Percentiles rank a stretch among this genome's conserved stretches.
These are phyloP conservation scores for Neonectria hederae DNA, from an alignment of 2,329 filamentous ascomycete genomes.

Conservation along the genomic window DNA sequence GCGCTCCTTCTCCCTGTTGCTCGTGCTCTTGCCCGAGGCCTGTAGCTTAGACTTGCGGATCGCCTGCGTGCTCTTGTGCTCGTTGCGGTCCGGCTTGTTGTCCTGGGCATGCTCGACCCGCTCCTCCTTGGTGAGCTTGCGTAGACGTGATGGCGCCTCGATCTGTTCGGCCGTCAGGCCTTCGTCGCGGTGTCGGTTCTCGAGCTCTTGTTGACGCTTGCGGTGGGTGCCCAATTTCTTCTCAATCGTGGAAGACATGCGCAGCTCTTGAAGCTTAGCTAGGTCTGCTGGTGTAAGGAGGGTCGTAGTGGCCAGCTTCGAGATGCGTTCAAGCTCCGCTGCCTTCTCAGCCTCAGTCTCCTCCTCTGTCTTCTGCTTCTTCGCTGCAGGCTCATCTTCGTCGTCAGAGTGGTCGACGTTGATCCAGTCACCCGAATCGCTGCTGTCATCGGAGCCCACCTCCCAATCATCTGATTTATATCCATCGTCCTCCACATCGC, in stretches of 20 bases:
- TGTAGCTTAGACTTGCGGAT: slow-evolving; percentile 88
- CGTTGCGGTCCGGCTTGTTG: slow-evolving; percentile 78
- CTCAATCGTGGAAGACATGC: slow-evolving; percentile 75
- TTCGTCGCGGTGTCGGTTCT: slow-evolving; percentile 80
- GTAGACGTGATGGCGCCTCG: slow-evolving; percentile 82
- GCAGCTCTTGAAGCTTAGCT: slow-evolving; percentile 91
- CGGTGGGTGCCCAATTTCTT: slow-evolving; percentile 62
- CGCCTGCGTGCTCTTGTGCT: slow-evolving; percentile 88
- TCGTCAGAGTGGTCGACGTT: slow-evolving; percentile 88
- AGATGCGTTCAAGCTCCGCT: slow-evolving; percentile 61
- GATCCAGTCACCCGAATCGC: slow-evolving; percentile 90
- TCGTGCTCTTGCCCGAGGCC: slow-evolving; percentile 91
- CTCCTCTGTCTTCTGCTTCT: slow-evolving; percentile 53
- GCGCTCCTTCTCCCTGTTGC: slow-evolving; percentile 94
- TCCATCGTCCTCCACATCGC: slow-evolving; percentile 68
- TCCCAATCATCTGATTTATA: slow-evolving; percentile 69
- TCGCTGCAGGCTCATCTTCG: slow-evolving; percentile 72
- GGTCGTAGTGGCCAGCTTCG: slow-evolving; percentile 87
- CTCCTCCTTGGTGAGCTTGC: slow-evolving; percentile 90
- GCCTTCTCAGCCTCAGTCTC: slow-evolving; percentile 55
- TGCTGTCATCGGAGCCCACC: slow-evolving; percentile 66
- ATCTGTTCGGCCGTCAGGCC: slow-evolving; percentile 91
- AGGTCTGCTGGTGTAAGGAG: slow-evolving; percentile 96
- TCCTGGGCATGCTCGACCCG: slow-evolving; percentile 84
- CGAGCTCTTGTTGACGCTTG: slow-evolving; percentile 58